Evolutionary conservation across 2,329 filamentous ascomycete species (phyloP).

Genomic region (Aspergillus quadrilineatus): DNA sequence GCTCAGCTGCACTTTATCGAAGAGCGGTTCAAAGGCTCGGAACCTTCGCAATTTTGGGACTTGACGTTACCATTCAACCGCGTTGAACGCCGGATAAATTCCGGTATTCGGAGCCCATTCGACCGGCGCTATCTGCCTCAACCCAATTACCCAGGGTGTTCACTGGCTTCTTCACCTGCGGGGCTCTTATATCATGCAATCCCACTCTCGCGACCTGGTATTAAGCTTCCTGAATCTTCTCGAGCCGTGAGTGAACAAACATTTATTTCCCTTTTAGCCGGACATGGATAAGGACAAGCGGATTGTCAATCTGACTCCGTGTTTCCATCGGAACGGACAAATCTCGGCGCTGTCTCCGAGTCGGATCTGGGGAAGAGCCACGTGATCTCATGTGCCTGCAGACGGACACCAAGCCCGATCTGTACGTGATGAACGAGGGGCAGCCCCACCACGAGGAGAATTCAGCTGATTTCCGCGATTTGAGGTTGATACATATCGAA

Average conservation of each 20-base stretch:
- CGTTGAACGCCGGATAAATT: background rate
- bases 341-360: constrained; percentile 2
- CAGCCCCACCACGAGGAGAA: constrained; percentile 12
- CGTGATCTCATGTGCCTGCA: constrained; percentile 3
- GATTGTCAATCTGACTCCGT: background rate
- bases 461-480: background rate
- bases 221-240: too few relatives aligned
- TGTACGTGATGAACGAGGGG: constrained; percentile 2
- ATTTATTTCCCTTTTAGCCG: too few relatives aligned
- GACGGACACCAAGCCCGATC: background rate
- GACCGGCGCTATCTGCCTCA: background rate
- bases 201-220: too few relatives aligned
- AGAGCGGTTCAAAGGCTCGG: background rate
- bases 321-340: background rate
- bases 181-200: background rate
- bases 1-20: background rate
- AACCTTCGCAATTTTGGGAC: background rate
- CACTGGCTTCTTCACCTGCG: background rate
- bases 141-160: background rate
- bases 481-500: background rate
- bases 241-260: too few relatives aligned
- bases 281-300: too few relatives aligned
- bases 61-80: background rate
- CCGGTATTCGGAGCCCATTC: constrained; percentile 1
- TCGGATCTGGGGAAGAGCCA: constrained; percentile 9